phyloP scores from a whole-genome alignment of 768 basidiomycete species.

The Termitomyces sp. region DNA sequence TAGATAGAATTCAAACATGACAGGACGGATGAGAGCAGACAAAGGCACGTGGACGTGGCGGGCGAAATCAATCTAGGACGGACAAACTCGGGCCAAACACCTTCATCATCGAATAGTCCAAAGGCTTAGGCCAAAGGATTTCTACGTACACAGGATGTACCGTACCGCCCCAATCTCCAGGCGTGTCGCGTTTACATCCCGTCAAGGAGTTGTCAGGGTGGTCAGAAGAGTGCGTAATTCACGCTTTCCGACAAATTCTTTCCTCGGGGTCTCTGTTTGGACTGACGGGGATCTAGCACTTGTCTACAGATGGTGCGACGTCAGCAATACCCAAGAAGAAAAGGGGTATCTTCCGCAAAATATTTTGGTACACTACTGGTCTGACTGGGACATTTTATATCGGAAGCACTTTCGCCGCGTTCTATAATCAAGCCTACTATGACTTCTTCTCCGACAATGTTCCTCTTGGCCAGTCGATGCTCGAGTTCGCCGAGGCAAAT shows the following conservation, averaged over 20 bases:
- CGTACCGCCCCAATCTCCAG: slow-evolving; percentile 53
- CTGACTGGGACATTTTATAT: slow-evolving; percentile 76
- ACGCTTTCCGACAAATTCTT: slow-evolving; percentile 2
- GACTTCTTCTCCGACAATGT: slow-evolving; percentile 81
- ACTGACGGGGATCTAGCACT: slow-evolving; percentile 36
- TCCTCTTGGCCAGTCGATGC: slow-evolving; percentile 69
- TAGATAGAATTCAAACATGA: no score
- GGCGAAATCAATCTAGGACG: slow-evolving; percentile 11
- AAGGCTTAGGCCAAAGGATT: slow-evolving; percentile 13
- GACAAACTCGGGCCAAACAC: slow-evolving; percentile 33
- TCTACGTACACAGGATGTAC: slow-evolving; percentile 36
- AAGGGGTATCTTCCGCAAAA: slow-evolving; percentile 45
- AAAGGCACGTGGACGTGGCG: slow-evolving; percentile 11
- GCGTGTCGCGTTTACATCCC: slow-evolving; percentile 39
- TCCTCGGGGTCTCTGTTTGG: not conserved
- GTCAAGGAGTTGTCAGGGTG: slow-evolving; percentile 44
- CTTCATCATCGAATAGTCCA: slow-evolving; percentile 10
- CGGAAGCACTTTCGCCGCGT: slow-evolving; percentile 73
- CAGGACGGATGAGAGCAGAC: no score
- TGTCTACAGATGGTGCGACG: slow-evolving; percentile 49
- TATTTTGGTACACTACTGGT: slow-evolving; percentile 64
- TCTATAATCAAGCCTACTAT: slow-evolving; percentile 74
- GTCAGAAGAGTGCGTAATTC: slow-evolving; percentile 49
- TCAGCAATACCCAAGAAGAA: slow-evolving; percentile 42
- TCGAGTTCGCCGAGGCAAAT: slow-evolving; percentile 76